These are phyloP conservation scores for Hygrophoropsis aurantiaca DNA, from an alignment of 768 basidiomycete species.

Conservation along the genomic window DNA sequence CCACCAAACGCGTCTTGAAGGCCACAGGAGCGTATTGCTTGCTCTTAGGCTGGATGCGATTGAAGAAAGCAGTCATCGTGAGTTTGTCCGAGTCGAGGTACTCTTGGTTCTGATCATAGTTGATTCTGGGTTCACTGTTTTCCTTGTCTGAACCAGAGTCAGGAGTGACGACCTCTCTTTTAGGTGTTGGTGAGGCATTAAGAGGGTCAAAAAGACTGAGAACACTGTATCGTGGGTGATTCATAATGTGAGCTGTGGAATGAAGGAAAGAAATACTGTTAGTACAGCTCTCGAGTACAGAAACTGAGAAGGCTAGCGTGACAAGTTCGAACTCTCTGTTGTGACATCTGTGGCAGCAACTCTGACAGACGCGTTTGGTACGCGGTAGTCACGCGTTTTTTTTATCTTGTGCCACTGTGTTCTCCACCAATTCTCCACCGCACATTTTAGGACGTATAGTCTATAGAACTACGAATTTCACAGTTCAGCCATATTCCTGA, in stretches of 20 bases:
- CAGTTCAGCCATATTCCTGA: too few species aligned
- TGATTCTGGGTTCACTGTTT: constrained; percentile 7
- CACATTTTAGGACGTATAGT: too few species aligned
- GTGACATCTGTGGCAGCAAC: constrained; percentile 2
- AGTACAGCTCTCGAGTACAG: not conserved
- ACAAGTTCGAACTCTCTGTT: constrained; percentile 4
- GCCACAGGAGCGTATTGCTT: constrained; percentile 15
- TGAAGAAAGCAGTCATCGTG: constrained; percentile 35
- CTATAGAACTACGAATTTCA: too few species aligned
- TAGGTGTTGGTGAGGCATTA: constrained; percentile 19
- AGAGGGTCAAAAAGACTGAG: constrained; percentile 34
- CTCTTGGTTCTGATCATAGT: not conserved
- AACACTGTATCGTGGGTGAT: constrained; percentile 27
- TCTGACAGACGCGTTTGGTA: constrained; percentile 7
- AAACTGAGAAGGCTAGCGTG: not conserved
- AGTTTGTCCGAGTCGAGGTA: constrained; percentile 29
- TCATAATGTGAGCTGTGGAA: constrained; percentile 6
- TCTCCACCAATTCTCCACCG: not conserved
- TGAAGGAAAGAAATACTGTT: not conserved
- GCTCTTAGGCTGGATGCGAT: constrained; percentile 18
- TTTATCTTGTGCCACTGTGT: too few species aligned
- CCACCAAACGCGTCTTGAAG: constrained; percentile 27
- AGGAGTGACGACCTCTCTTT: constrained; percentile 24
- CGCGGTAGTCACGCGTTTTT: constrained; percentile 7
- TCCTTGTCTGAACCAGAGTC: constrained; percentile 23